These are phyloP conservation scores for Pseudogymnoascus sp. DNA, from an alignment of 2,329 filamentous ascomycete species.

Conservation along the genomic window DNA sequence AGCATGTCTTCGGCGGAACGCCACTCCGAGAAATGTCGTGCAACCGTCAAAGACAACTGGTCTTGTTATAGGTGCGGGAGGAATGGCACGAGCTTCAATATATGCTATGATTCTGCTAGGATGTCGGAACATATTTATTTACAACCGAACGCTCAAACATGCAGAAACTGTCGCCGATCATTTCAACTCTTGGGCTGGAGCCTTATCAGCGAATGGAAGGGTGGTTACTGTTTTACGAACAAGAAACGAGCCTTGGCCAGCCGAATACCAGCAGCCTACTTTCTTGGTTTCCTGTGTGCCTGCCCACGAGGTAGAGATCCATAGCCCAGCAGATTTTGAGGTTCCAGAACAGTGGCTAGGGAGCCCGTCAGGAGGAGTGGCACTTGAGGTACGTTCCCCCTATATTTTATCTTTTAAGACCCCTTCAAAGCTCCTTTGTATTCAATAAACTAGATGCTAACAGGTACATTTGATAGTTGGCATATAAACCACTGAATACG, in stretches of 20 bases:
- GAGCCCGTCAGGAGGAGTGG: conserved; percentile 67
- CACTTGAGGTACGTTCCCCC: conserved; percentile 46
- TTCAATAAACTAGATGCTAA: not conserved
- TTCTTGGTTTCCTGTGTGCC: conserved; percentile 73
- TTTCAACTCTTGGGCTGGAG: conserved; percentile 47
- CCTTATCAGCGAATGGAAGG: conserved; percentile 23
- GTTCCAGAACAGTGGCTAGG: conserved; percentile 63
- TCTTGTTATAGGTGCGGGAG: conserved; percentile 58
- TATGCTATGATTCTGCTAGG: conserved; percentile 74
- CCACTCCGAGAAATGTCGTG: conserved; percentile 65
- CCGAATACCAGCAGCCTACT: conserved; percentile 55
- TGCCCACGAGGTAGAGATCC: conserved; percentile 57
- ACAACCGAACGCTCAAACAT: conserved; percentile 62
- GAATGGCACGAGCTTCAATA: conserved; percentile 71
- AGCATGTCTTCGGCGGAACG: conserved; percentile 50
- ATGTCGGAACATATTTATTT: conserved; percentile 67
- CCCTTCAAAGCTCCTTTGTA: not conserved
- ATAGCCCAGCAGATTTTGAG: conserved; percentile 61
- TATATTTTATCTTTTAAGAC: not conserved
- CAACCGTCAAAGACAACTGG: conserved; percentile 40
- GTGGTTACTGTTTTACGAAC: conserved; percentile 46
- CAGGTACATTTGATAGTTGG: conserved; percentile 34
- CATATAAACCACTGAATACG: conserved; percentile 67
- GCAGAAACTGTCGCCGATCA: conserved; percentile 61
- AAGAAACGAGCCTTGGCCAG: conserved; percentile 57